Conservation (phyloP, 2,329 filamentous ascomycete genomes). For the Epichloe coenophiala region DNA sequence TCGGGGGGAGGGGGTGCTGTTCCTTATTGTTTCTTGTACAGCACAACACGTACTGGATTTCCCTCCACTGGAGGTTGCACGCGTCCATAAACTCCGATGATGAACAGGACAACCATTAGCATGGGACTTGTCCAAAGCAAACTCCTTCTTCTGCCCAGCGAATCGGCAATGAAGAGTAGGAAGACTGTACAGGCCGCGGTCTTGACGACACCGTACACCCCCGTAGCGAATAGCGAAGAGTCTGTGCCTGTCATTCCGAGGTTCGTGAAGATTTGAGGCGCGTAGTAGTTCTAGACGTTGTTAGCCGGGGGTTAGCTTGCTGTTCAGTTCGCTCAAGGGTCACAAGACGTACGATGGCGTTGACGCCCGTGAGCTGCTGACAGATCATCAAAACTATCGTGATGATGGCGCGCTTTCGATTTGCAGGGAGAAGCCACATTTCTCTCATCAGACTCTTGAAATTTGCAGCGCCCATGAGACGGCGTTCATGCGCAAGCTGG, state of each 20-base stretch:
- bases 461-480: conserved; percentile 37
- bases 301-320: not conserved
- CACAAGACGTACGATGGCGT: conserved; percentile 29
- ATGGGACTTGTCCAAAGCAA: conserved; percentile 52
- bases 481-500: conserved; percentile 49
- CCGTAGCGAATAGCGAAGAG: conserved; percentile 55
- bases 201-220: conserved; percentile 62
- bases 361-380: conserved; percentile 58
- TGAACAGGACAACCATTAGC: conserved; percentile 50
- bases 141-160: conserved; percentile 47
- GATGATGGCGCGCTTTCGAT: conserved; percentile 51
- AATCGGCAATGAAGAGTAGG: conserved; percentile 54
- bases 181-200: conserved; percentile 50
- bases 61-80: conserved; percentile 43
- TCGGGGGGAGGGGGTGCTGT: too few species aligned
- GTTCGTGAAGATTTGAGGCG: conserved; percentile 53
- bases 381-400: conserved; percentile 50
- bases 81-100: conserved; percentile 58
- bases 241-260: conserved; percentile 45
- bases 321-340: not conserved
- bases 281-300: conserved; percentile 46
- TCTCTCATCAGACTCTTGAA: conserved; percentile 48
- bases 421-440: conserved; percentile 46
- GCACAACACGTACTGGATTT: conserved; percentile 22
- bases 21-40: too few species aligned